phyloP scores from a whole-genome alignment of 2,329 filamentous ascomycete genomes.

The Incumbomyces lentus region DNA sequence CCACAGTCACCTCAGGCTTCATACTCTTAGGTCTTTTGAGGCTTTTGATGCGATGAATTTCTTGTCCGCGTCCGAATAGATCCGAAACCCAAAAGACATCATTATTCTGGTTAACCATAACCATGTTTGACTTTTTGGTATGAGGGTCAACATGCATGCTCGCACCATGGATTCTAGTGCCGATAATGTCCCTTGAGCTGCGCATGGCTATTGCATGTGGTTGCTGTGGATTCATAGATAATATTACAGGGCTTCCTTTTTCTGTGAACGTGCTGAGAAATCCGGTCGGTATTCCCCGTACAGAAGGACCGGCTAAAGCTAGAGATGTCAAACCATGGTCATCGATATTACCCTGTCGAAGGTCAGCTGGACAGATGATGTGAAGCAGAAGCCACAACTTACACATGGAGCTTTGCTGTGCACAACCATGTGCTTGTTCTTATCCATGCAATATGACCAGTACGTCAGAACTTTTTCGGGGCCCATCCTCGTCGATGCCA shows the following conservation, averaged over 20 bases:
- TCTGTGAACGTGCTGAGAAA: slow-evolving; percentile 6
- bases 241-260: slow-evolving; percentile 1
- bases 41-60: slow-evolving; percentile 12
- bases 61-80: slow-evolving; percentile 1
- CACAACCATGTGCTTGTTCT: neutral
- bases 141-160: slow-evolving; percentile 1
- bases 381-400: neutral
- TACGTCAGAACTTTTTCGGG: slow-evolving; percentile 5
- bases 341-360: slow-evolving; percentile 3
- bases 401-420: slow-evolving; percentile 4
- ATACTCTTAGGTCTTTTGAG: slow-evolving; percentile 5
- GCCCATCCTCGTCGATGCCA: slow-evolving; percentile 3
- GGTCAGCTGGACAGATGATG: neutral
- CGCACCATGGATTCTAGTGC: slow-evolving; percentile 1
- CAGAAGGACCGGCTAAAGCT: neutral
- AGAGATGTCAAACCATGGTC: slow-evolving; percentile 3
- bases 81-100: slow-evolving; percentile 5
- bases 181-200: neutral
- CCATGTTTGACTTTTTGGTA: slow-evolving; percentile 1
- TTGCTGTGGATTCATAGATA: neutral
- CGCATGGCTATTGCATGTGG: neutral
- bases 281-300: neutral
- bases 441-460: slow-evolving; percentile 1
- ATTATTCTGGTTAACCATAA: slow-evolving; percentile 6
- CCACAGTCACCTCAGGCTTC: neutral